Evolutionary conservation across 768 basidiomycete species (phyloP).

Genomic region (Termitomyces heimii): DNA sequence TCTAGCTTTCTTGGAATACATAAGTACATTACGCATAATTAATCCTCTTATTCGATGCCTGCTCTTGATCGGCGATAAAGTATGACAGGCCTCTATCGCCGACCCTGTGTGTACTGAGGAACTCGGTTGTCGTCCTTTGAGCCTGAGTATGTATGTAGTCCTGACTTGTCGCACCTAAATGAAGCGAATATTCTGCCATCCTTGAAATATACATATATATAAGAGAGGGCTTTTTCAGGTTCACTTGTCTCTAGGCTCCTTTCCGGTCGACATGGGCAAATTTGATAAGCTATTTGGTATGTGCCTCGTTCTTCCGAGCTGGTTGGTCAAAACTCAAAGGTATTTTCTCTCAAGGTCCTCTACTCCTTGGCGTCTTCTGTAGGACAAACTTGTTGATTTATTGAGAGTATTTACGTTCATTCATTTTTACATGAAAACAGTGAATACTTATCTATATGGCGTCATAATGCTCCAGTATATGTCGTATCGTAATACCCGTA

Average conservation of each 20-base stretch:
- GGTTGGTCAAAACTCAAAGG: neutral
- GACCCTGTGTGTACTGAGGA: neutral
- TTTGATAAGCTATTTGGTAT: constrained; percentile 8
- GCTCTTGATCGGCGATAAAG: neutral
- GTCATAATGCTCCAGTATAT: constrained; percentile 22
- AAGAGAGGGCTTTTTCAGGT: neutral
- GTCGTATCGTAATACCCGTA: constrained; percentile 28
- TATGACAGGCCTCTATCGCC: neutral
- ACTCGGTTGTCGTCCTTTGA: neutral
- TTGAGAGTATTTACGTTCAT: neutral
- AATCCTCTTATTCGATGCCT: neutral
- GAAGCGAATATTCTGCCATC: neutral
- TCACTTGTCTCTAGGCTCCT: neutral
- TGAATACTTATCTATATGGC: constrained; percentile 22
- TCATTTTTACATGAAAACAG: constrained; percentile 6
- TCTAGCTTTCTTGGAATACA: neutral
- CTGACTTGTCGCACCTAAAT: neutral
- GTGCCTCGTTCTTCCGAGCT: neutral
- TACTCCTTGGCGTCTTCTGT: constrained; percentile 21
- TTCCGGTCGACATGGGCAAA: constrained; percentile 1
- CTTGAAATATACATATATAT: neutral
- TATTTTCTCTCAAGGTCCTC: constrained; percentile 14
- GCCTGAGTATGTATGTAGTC: neutral
- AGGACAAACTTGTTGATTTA: neutral
- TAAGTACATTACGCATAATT: neutral